Conservation (phyloP, 352 stramenopile species). For the Phytopythium ostracodes region DNA sequence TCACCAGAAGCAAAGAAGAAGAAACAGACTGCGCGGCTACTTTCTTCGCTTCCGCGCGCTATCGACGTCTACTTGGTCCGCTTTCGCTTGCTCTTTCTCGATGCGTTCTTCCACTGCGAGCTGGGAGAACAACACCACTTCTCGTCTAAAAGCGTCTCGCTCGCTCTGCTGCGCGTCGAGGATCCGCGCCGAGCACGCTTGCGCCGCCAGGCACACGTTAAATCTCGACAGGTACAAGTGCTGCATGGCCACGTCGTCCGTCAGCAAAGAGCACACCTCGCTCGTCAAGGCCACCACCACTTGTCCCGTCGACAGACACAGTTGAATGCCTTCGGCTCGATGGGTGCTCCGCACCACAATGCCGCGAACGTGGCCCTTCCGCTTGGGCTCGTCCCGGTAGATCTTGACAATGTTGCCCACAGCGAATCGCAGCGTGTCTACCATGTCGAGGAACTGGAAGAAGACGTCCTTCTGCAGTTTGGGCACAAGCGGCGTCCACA, state of each 20-base stretch:
- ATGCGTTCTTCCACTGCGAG: conserved; percentile 14
- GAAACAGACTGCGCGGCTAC: conserved; percentile 16
- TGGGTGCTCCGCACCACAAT: conserved; percentile 52
- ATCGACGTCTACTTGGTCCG: conserved; percentile 13
- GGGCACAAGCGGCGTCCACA: conserved; percentile 66
- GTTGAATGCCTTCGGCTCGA: conserved; percentile 27
- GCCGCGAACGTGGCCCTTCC: conserved; percentile 52
- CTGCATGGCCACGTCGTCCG: conserved; percentile 65
- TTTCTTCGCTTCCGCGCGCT: conserved; percentile 50
- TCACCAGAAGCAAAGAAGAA: not conserved
- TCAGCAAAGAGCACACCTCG: conserved; percentile 58
- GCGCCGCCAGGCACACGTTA: conserved; percentile 62
- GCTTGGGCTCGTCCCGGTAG: conserved; percentile 27
- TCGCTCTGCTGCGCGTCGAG: conserved; percentile 43
- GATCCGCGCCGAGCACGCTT: conserved; percentile 48
- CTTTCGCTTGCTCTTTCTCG: conserved; percentile 10
- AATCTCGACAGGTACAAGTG: conserved; percentile 67
- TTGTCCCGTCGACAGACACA: conserved; percentile 61
- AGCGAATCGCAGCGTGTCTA: conserved; percentile 56
- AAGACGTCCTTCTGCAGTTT: conserved; percentile 39
- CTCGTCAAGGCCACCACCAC: conserved; percentile 42
- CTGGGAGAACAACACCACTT: conserved; percentile 52
- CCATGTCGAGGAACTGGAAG: conserved; percentile 46
- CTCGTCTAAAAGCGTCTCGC: conserved; percentile 53
- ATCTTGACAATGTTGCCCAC: conserved; percentile 71